phyloP scores from a whole-genome alignment of 2,329 filamentous ascomycete genomes.

The Thelonectria olida region DNA sequence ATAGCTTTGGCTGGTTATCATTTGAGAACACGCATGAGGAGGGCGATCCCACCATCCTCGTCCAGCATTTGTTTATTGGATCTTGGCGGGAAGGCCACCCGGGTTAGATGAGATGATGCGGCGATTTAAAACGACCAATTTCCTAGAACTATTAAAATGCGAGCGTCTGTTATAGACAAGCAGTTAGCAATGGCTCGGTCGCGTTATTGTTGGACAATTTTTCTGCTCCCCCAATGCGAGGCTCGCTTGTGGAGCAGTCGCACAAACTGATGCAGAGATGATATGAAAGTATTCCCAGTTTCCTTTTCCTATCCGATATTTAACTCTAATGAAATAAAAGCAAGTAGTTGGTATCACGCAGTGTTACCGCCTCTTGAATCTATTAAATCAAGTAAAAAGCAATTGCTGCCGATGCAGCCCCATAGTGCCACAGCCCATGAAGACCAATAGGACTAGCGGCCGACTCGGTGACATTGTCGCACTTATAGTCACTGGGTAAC shows the following conservation, averaged over 20 bases:
- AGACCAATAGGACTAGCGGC: background rate
- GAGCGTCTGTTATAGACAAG: background rate
- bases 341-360: background rate
- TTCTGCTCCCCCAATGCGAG: too few species aligned
- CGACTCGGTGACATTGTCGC: constrained; percentile 7
- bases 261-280: too few species aligned
- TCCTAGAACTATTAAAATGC: background rate
- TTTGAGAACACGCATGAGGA: constrained; percentile 31
- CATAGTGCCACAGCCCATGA: constrained; percentile 2
- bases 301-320: too few species aligned
- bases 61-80: constrained; percentile 23
- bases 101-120: background rate
- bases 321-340: background rate
- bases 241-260: too few species aligned
- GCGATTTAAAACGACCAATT: background rate
- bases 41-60: constrained; percentile 25
- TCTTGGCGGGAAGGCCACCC: background rate
- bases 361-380: background rate
- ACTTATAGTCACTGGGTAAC: constrained; percentile 15
- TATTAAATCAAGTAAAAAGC: constrained; percentile 12
- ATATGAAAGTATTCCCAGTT: too few species aligned
- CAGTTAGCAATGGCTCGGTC: background rate
- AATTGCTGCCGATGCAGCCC: background rate
- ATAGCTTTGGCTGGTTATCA: constrained; percentile 36
- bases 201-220: too few species aligned